A percentile compares a stretch with the other conserved stretches of the same genome.
These are phyloP conservation scores for Phytophthora pinifolia DNA, from an alignment of 352 stramenopile genomes.

Conservation along the genomic window DNA sequence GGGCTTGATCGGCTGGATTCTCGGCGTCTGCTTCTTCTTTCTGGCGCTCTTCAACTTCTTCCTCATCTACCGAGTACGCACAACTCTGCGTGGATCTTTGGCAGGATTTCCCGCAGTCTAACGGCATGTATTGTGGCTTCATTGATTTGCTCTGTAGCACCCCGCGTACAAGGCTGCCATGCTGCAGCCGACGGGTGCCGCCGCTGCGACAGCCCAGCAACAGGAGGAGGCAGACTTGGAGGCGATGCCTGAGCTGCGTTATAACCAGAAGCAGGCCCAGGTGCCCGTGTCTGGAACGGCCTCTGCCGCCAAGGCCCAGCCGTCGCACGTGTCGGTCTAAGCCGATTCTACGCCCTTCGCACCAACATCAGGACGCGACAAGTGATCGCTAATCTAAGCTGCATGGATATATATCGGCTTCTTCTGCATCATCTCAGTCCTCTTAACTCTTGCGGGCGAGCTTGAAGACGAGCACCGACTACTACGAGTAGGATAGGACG, in stretches of 20 bases:
- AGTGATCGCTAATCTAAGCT: conserved; percentile 28
- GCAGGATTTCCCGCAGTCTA: conserved; percentile 10
- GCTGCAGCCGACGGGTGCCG: conserved; percentile 48
- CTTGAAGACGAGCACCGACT: too few species aligned
- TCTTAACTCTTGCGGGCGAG: too few species aligned
- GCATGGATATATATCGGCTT: conserved; percentile 39
- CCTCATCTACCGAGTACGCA: conserved; percentile 75
- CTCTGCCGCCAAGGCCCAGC: conserved; percentile 41
- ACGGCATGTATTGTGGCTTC: conserved; percentile 4
- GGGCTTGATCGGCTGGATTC: conserved; percentile 74
- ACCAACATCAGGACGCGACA: conserved; percentile 19
- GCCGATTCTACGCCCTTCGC: too few species aligned
- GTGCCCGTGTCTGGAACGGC: conserved; percentile 26
- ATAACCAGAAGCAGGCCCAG: conserved; percentile 62
- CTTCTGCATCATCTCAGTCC: conserved; percentile 24
- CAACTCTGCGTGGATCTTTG: conserved; percentile 8
- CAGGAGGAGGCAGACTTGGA: conserved; percentile 66
- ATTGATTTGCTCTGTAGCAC: conserved; percentile 38
- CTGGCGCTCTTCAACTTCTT: conserved; percentile 88
- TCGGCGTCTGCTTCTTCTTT: conserved; percentile 74
- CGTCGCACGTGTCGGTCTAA: conserved; percentile 70
- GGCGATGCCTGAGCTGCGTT: conserved; percentile 77
- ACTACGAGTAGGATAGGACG: conserved; percentile 8
- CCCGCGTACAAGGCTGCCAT: conserved; percentile 77
- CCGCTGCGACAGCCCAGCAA: conserved; percentile 28